Percentiles rank a stretch among this genome's conserved stretches.
Conservation (phyloP, 2,329 filamentous ascomycete genomes). For the Trichothecium roseum region DNA sequence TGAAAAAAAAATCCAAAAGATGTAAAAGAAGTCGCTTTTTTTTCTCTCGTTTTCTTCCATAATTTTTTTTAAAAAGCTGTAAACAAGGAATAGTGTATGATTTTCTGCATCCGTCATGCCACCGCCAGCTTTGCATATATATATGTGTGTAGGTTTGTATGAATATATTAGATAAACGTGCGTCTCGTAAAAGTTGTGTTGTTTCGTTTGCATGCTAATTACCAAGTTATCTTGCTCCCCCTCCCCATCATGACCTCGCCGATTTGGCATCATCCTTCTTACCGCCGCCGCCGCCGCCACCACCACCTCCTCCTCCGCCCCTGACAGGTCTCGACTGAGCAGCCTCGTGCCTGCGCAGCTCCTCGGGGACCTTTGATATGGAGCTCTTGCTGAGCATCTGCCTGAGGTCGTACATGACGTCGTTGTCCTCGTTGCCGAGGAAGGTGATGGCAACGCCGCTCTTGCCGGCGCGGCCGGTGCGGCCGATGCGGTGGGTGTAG, state of each 20-base stretch:
- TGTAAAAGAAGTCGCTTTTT: too few species aligned
- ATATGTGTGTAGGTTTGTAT: too few species aligned
- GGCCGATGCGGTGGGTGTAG: constrained; percentile 93
- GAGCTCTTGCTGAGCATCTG: constrained; percentile 90
- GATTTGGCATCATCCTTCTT: constrained; percentile 17
- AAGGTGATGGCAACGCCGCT: constrained; percentile 95
- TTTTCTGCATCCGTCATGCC: too few species aligned
- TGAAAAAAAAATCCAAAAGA: not conserved
- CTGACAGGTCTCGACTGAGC: constrained; percentile 69
- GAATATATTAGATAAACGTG: too few species aligned
- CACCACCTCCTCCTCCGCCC: constrained; percentile 17
- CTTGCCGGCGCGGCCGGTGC: constrained; percentile 96
- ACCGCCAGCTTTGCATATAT: too few species aligned
- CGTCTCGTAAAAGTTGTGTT: too few species aligned
- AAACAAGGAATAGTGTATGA: too few species aligned
- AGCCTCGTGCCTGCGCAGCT: constrained; percentile 78
- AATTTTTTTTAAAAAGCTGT: too few species aligned
- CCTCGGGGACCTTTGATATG: constrained; percentile 83
- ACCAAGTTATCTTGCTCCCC: not conserved
- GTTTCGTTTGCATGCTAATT: too few species aligned
- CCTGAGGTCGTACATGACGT: constrained; percentile 88
- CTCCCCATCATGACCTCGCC: too few species aligned
- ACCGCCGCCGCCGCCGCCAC: constrained; percentile 12
- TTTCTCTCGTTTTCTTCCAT: too few species aligned
- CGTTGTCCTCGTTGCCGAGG: constrained; percentile 78